A percentile compares a stretch with the other conserved stretches of the same genome.
Conservation (phyloP, 2,329 filamentous ascomycete genomes). For the Calonectria honghensis region DNA sequence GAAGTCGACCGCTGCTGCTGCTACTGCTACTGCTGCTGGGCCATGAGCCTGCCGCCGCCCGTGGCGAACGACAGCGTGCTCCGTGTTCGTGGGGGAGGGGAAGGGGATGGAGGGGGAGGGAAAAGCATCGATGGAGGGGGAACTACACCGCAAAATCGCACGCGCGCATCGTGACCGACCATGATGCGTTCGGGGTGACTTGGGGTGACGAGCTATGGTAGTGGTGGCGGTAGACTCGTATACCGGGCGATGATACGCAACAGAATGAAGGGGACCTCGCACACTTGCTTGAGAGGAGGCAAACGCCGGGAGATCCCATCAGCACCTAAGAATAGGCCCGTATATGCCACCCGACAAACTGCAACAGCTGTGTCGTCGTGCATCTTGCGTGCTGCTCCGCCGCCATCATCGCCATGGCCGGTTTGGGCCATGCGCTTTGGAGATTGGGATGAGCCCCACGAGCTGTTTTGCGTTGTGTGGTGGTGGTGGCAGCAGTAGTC, state of each 20-base stretch:
- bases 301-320: conserved; percentile 2
- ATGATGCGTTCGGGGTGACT: conserved; percentile 29
- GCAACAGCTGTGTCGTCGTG: conserved; percentile 28
- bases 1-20: conserved; percentile 36
- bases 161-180: conserved; percentile 24
- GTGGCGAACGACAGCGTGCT: conserved; percentile 34
- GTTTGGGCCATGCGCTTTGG: conserved; percentile 33
- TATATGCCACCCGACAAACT: conserved; percentile 1
- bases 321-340: not conserved
- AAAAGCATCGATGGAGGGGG: not conserved
- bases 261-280: not conserved
- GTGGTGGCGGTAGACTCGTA: conserved; percentile 34
- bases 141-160: conserved; percentile 15
- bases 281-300: conserved; percentile 15
- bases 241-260: conserved; percentile 21
- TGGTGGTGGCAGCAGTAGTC: not conserved
- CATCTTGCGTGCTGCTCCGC: conserved; percentile 31
- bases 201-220: conserved; percentile 25
- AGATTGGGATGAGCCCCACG: conserved; percentile 28
- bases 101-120: not conserved
- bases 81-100: conserved; percentile 27
- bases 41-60: not conserved
- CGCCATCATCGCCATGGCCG: conserved; percentile 35
- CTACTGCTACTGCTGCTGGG: conserved; percentile 33
- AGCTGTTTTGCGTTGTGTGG: conserved; percentile 10